Evolutionary conservation across 768 basidiomycete genomes (phyloP).

Genomic region (Kwoniella shandongensis): DNA sequence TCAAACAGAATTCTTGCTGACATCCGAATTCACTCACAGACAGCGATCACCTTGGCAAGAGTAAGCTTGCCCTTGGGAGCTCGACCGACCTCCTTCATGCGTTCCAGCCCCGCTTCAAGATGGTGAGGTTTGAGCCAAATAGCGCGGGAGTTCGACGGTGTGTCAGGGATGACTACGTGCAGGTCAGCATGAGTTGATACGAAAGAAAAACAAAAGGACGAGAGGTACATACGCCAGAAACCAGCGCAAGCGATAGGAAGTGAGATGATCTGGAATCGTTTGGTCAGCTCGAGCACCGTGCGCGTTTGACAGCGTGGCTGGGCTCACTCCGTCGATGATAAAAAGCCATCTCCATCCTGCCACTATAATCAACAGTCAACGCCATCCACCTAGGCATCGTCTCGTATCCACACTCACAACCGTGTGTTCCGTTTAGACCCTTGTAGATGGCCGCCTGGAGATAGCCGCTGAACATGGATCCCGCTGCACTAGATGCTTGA

Average conservation of each 20-base stretch:
- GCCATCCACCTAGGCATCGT: too few species aligned
- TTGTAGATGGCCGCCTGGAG: slow-evolving; percentile 56
- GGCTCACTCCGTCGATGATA: neutral
- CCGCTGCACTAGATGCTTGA: slow-evolving; percentile 48
- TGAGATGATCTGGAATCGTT: slow-evolving; percentile 1
- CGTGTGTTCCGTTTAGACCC: slow-evolving; percentile 54
- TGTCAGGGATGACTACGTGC: slow-evolving; percentile 3
- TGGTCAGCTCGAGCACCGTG: slow-evolving; percentile 3
- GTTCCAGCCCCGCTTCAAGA: slow-evolving; percentile 2
- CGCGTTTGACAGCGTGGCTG: neutral
- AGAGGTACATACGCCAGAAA: slow-evolving; percentile 10
- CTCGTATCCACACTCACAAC: slow-evolving; percentile 26
- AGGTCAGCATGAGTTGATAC: neutral
- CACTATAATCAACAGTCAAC: neutral
- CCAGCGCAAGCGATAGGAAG: slow-evolving; percentile 4
- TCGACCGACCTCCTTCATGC: slow-evolving; percentile 8
- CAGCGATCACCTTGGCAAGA: neutral
- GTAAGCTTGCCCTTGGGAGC: slow-evolving; percentile 7
- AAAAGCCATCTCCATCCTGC: slow-evolving; percentile 14
- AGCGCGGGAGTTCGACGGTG: neutral
- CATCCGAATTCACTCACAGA: neutral
- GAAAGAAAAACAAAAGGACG: neutral
- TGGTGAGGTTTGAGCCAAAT: slow-evolving; percentile 10
- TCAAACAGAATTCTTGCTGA: neutral
- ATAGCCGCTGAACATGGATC: slow-evolving; percentile 52